phyloP scores from a whole-genome alignment of 2,329 filamentous ascomycete species.

The Aaosphaeria arxii region DNA sequence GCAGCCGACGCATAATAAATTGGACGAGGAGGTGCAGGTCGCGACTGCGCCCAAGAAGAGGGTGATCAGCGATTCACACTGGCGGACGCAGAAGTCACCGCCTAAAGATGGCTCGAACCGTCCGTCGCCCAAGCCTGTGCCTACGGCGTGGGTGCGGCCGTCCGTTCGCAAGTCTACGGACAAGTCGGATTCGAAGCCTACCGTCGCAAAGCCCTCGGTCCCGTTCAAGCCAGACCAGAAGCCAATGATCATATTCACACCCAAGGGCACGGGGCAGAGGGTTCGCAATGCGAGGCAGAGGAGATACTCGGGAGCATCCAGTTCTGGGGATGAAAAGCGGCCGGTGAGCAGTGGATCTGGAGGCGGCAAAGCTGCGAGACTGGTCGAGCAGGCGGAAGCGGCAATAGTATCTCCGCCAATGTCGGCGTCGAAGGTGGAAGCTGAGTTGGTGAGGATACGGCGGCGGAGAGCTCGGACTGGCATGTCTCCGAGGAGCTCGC shows the following conservation, averaged over 20 bases:
- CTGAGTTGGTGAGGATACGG: slow-evolving; percentile 26
- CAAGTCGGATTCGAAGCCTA: slow-evolving; percentile 8
- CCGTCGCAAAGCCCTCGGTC: slow-evolving; percentile 10
- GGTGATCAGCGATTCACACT: slow-evolving; percentile 90
- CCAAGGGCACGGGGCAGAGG: slow-evolving; percentile 25
- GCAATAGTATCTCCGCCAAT: slow-evolving; percentile 17
- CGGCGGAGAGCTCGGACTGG: slow-evolving; percentile 18
- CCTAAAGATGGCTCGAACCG: slow-evolving; percentile 25
- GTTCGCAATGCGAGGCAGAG: slow-evolving; percentile 18
- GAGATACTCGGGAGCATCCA: slow-evolving; percentile 27
- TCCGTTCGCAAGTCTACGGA: slow-evolving; percentile 17
- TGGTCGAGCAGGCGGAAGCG: slow-evolving; percentile 11
- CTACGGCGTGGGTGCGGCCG: slow-evolving; percentile 39
- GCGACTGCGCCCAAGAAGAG: slow-evolving; percentile 78
- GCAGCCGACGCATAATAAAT: slow-evolving; percentile 31
- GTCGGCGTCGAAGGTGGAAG: slow-evolving; percentile 11
- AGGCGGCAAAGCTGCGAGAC: slow-evolving; percentile 20
- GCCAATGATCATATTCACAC: slow-evolving; percentile 22
- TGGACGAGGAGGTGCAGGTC: slow-evolving; percentile 45
- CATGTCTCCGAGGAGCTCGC: slow-evolving; percentile 29
- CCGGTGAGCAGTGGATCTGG: slow-evolving; percentile 33
- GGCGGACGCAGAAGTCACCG: slow-evolving; percentile 57
- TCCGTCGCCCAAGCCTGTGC: slow-evolving; percentile 32
- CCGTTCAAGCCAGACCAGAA: slow-evolving; percentile 3
- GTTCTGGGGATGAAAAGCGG: slow-evolving; percentile 28